Conservation (phyloP, 805 yeast genomes). For the Candida hispaniensis region DNA sequence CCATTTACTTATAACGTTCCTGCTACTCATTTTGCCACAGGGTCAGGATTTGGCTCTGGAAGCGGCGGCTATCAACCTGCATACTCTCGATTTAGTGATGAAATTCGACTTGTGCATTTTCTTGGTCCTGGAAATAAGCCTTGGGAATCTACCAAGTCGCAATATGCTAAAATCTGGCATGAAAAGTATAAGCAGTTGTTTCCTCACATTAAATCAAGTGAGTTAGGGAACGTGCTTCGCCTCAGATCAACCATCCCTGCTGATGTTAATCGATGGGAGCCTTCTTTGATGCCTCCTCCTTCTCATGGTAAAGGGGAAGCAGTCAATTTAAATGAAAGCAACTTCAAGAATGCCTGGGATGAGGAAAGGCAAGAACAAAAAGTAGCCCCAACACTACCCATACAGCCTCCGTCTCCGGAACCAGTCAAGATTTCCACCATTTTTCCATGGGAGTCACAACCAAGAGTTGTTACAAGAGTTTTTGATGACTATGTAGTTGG, state of each 20-base stretch:
- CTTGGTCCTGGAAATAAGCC: slow-evolving; percentile 31
- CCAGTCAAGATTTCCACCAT: slow-evolving; percentile 1
- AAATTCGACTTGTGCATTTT: slow-evolving; percentile 34
- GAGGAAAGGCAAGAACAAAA: background rate
- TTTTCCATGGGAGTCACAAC: slow-evolving; percentile 11
- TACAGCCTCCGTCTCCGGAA: slow-evolving; percentile 1
- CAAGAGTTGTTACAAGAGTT: slow-evolving; percentile 10
- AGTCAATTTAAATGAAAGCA: slow-evolving; percentile 16
- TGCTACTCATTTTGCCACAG: slow-evolving; percentile 27
- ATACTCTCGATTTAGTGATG: slow-evolving; percentile 38
- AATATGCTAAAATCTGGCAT: slow-evolving; percentile 17
- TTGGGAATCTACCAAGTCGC: slow-evolving; percentile 25
- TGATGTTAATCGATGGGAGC: slow-evolving; percentile 24
- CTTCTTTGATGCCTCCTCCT: slow-evolving; percentile 24
- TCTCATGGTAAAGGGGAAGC: slow-evolving; percentile 23
- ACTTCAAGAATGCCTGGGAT: slow-evolving; percentile 20
- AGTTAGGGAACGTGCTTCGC: slow-evolving; percentile 7
- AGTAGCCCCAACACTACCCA: background rate
- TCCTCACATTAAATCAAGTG: slow-evolving; percentile 2
- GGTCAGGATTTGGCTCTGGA: slow-evolving; percentile 20
- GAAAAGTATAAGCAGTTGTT: slow-evolving; percentile 20
- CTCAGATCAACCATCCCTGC: slow-evolving; percentile 17
- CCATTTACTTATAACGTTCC: slow-evolving; percentile 85
- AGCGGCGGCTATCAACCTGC: slow-evolving; percentile 69
- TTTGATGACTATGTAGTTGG: slow-evolving; percentile 11